These are phyloP conservation scores for Plasmopara muralis DNA, from an alignment of 352 stramenopile genomes.

Conservation along the genomic window DNA sequence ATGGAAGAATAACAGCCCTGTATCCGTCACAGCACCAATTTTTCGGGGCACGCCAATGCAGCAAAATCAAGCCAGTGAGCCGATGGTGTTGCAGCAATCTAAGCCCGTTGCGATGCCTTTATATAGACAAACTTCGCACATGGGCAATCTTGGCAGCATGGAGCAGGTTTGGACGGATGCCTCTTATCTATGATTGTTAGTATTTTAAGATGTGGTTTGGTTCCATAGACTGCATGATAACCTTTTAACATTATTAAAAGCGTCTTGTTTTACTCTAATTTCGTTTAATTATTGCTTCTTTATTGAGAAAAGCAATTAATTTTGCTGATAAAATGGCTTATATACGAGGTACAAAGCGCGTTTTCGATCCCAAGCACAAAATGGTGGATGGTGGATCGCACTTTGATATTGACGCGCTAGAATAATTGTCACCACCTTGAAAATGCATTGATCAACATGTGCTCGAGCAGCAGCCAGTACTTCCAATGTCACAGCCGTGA, in stretches of 20 bases:
- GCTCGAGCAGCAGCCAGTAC: too few species aligned
- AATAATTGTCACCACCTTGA: too few species aligned
- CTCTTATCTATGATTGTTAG: conserved; percentile 29
- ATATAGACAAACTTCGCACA: conserved; percentile 44
- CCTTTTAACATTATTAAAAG: conserved; percentile 4
- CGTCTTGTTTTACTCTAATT: too few species aligned
- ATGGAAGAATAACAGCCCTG: conserved; percentile 59
- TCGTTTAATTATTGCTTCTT: conserved; percentile 14
- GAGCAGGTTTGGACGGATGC: conserved; percentile 55
- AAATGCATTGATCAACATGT: too few species aligned
- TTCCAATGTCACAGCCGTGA: too few species aligned
- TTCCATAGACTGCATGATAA: conserved; percentile 23
- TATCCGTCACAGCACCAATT: conserved; percentile 54
- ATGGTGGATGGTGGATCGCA: too few species aligned
- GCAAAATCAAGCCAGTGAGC: conserved; percentile 22
- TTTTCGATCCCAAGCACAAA: too few species aligned
- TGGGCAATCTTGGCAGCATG: conserved; percentile 46
- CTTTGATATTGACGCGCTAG: too few species aligned
- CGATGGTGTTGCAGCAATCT: conserved; percentile 26
- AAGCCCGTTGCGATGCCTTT: conserved; percentile 37
- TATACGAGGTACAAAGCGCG: too few species aligned
- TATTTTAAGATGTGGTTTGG: conserved; percentile 18
- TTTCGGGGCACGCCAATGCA: conserved; percentile 39
- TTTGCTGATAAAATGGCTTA: too few species aligned
- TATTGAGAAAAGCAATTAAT: conserved; percentile 17